Evolutionary conservation across 768 basidiomycete genomes (phyloP), one percentile per base, ranked within the genome.

Genomic region (Tephrocybe rancida): DNA sequence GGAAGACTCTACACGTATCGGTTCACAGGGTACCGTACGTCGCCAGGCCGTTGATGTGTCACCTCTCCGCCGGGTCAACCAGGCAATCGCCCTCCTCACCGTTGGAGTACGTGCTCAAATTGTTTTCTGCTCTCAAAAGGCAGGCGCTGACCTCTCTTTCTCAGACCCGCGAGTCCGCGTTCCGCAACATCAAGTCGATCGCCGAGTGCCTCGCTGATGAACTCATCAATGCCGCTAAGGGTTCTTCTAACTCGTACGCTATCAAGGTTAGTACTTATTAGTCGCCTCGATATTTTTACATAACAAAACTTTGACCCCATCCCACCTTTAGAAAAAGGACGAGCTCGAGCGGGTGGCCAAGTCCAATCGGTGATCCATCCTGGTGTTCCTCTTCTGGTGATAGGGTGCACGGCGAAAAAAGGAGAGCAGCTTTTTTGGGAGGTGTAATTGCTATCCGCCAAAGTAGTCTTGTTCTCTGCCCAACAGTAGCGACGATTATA

Each of bases 291-390:
- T 18, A 27, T 30, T 30, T 25, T 11, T 24, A 47, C 37, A 48
- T 41, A 26, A 39, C 35, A 66, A n/a, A n/a, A n/a, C n/a, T n/a
- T 37, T 58, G 18, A 41, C 18, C 3, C 19, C 6, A 32, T 29
- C 4, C 53, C 39, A 30, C 4, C 5, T 25, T 64, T 68, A 92
- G 93, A 95, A 95, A 92, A 97, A 95, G 82, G 95, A 98, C 75
- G 96, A 99, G 76, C 87, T 99, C 61, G 96, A 99, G 83, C 95
- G 96, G 83, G 97, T 99, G 53, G 97, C 97, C 81, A 98, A 98
- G 82, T 97, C 95, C 76, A 99, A 99, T 82, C 92, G 96, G 85
- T 99, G 85, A 92, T 87, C 50, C 39, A 57, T 59, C 46, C 55
- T 61, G 51, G 39, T 51, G 48, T 51, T 54, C 29, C 55, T 46